These are phyloP conservation scores for Albizia julibrissin DNA, from an alignment of 306 rosid species.

Conservation along the genomic window DNA sequence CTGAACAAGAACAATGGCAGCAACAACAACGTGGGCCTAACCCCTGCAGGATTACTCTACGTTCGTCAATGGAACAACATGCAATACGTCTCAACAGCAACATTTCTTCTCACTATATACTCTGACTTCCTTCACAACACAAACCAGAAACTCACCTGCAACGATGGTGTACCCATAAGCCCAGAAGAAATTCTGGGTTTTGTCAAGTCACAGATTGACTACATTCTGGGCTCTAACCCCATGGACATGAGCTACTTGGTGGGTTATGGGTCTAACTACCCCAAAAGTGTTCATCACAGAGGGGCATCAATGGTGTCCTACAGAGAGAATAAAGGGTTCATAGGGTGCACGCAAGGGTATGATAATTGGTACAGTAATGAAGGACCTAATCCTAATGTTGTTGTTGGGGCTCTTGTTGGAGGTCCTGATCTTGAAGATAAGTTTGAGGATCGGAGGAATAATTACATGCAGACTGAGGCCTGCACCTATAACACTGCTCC, in stretches of 20 bases:
- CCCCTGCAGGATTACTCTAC: conserved; percentile 81
- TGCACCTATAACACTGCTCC: conserved; percentile 97
- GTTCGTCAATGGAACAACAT: conserved; percentile 95
- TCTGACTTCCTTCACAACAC: conserved; percentile 65
- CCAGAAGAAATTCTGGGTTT: conserved; percentile 53
- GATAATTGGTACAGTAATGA: conserved; percentile 72
- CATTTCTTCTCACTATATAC: conserved; percentile 75
- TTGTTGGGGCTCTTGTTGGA: conserved; percentile 94
- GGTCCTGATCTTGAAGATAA: conserved; percentile 83
- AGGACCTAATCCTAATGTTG: conserved; percentile 66
- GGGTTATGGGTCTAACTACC: conserved; percentile 73
- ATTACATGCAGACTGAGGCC: conserved; percentile 96
- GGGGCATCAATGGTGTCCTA: conserved; percentile 85
- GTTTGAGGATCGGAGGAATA: conserved; percentile 69
- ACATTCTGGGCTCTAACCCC: conserved; percentile 88
- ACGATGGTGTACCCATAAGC: conserved; percentile 33
- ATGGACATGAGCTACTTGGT: conserved; percentile 88
- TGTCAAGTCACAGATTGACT: conserved; percentile 79
- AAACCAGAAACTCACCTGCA: conserved; percentile 61
- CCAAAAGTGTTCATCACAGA: conserved; percentile 84
- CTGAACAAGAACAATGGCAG: conserved; percentile 75
- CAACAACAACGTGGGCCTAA: conserved; percentile 64
- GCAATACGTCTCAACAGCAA: conserved; percentile 91
- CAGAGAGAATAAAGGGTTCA: conserved; percentile 81
- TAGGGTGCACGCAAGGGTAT: conserved; percentile 97